phyloP scores from a whole-genome alignment of 495 filamentous ascomycete species.

The Apiosordaria backusii region DNA sequence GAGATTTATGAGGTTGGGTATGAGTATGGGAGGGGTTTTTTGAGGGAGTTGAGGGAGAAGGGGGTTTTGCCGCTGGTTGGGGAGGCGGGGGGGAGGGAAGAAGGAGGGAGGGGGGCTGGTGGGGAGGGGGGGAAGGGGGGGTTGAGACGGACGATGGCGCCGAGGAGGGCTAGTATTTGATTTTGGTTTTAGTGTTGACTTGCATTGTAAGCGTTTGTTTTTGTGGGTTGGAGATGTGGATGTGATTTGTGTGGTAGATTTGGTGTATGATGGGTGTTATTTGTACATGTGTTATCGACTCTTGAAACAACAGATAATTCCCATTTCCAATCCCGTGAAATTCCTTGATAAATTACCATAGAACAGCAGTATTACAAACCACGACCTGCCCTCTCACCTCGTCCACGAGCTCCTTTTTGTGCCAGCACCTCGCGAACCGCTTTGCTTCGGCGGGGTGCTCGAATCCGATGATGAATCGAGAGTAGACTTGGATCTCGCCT shows the following conservation, averaged over 20 bases:
- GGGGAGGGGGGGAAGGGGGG: constrained; percentile 67
- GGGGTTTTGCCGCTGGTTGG: constrained; percentile 64
- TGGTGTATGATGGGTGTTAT: background rate
- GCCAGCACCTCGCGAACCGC: background rate
- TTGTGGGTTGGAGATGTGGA: too few relatives aligned
- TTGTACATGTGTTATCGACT: too few relatives aligned
- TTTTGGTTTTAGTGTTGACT: background rate
- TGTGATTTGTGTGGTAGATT: too few relatives aligned
- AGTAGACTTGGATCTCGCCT: background rate
- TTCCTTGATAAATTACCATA: background rate
- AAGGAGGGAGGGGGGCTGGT: constrained; percentile 60
- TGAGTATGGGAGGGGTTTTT: constrained; percentile 72
- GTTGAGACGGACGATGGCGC: constrained; percentile 88
- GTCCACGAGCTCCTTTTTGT: background rate
- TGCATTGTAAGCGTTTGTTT: too few relatives aligned
- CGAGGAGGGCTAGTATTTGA: constrained; percentile 84
- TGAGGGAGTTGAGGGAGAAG: constrained; percentile 68
- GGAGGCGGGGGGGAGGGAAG: constrained; percentile 72
- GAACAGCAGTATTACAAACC: background rate
- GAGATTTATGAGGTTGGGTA: constrained; percentile 93
- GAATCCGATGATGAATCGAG: background rate
- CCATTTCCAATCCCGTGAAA: background rate
- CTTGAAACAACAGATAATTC: too few relatives aligned
- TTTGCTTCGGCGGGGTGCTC: background rate
- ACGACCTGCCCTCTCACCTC: background rate